Evolutionary conservation across 2,329 filamentous ascomycete genomes (phyloP), one percentile per base, ranked within the genome.

Genomic region (Verticillium longisporum): DNA sequence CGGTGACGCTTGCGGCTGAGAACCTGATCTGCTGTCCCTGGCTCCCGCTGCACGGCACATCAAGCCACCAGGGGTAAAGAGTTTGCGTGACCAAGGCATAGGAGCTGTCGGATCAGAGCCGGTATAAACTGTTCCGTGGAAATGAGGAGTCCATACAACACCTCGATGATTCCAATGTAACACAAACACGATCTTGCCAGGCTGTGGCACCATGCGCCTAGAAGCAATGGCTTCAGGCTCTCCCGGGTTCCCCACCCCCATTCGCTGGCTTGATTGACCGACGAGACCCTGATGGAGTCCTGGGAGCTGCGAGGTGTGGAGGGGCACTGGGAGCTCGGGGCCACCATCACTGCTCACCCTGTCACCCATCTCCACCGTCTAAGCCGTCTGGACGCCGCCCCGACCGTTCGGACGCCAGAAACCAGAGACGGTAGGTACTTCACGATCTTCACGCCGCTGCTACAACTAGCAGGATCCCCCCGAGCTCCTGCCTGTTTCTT

Each of bases 251-350:
- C 11, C 41, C 41, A 50, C 41, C 41, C 21, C 41, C 9, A 21
- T 50, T 21, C 41, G 41, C 41, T 50, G n/a, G 41, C n/a, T 21
- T 50, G 41, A 50, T 50, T 50, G 41, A 50, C 41, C 41, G 41
- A 50, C 41, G 41, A 50, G 41, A 50, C 41, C 41, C 21, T 18
- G 18, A 50, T 50, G 41, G 41, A 50, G 41, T 21, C 6, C 4
- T 32, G 33, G 18, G 32, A 26, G 26, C 18, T 18, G 18, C 50
- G 31, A 56, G 55, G 55, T 34, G 41, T 50, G 41, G 41, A 50
- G 41, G 41, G 41, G 41, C 41, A 50, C 37, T 58, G 33, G 37
- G 56, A 58, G 56, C 56, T 58, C 38, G 56, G 56, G 56, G 32
- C 56, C 36, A 36, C 56, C 56, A 34, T 31, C 56, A 37, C 38